These are phyloP conservation scores for Chenopodium album DNA, from an alignment of 148 eudicot genomes.

Conservation along the genomic window DNA sequence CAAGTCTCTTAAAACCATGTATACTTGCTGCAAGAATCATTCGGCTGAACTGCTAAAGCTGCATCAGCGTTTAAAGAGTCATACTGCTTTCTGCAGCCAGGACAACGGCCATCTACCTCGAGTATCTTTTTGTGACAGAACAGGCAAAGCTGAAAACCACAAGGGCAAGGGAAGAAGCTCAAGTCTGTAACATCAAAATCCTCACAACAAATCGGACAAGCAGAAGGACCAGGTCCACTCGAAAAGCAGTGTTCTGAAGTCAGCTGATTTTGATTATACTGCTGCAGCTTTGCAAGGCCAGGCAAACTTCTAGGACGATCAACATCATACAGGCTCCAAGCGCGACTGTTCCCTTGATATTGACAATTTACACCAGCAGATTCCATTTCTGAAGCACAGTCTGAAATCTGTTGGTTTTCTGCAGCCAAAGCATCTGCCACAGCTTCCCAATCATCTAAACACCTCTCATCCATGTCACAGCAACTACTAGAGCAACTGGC, in stretches of 20 bases:
- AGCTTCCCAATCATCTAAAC: slow-evolving; percentile 84
- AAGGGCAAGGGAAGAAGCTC: slow-evolving; percentile 71
- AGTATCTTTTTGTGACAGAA: slow-evolving; percentile 91
- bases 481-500: slow-evolving; percentile 47
- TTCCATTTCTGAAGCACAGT: slow-evolving; percentile 14
- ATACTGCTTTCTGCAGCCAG: slow-evolving; percentile 87
- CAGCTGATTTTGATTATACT: slow-evolving; percentile 36
- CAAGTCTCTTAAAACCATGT: slow-evolving; percentile 13
- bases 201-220: slow-evolving; percentile 86
- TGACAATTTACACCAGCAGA: background rate
- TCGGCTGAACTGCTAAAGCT: slow-evolving; percentile 32
- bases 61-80: slow-evolving; percentile 37
- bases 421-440: slow-evolving; percentile 70
- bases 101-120: slow-evolving; percentile 89
- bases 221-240: slow-evolving; percentile 30
- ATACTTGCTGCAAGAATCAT: slow-evolving; percentile 45
- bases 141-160: slow-evolving; percentile 87
- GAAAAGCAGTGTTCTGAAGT: slow-evolving; percentile 17
- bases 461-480: slow-evolving; percentile 53
- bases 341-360: slow-evolving; percentile 31
- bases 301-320: slow-evolving; percentile 78
- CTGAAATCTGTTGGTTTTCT: slow-evolving; percentile 17
- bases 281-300: slow-evolving; percentile 49
- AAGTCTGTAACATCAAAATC: slow-evolving; percentile 80
- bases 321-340: slow-evolving; percentile 74